Evolutionary conservation across 2,329 filamentous ascomycete genomes (phyloP), one percentile per base, ranked within the genome.

Genomic region (Verticillium tricorpus): DNA sequence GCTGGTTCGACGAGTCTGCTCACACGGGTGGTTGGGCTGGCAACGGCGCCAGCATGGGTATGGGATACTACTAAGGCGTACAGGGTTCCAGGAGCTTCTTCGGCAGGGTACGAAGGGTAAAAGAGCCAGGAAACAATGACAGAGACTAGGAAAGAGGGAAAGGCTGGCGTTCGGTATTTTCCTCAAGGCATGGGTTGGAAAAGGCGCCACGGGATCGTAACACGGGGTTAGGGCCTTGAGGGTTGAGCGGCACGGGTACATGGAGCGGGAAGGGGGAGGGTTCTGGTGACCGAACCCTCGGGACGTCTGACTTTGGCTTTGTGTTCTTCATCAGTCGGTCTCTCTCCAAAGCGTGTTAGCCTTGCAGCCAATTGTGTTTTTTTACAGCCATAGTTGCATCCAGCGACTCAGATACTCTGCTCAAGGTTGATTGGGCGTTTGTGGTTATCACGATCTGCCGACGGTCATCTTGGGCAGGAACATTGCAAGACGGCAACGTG

Each of bases 1-100:
- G 62, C 52, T 65, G 64, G 64, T 65, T 64, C 61, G 64, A 64
- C 22, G 64, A 61, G 25, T 28, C 59, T 2, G 60, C 64, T 2
- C 62, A 65, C 34, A 56, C 58, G 15, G 63, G 59, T 2, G 59
- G 57, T 57, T 64, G 64, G 62, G 64, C 59, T 19, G 61, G 60
- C 34, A 64, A 65, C 12, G 64, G 64, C 9, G 62, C 50, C n/a
- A 45, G 58, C 2, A 55, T 59, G 54, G 31, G 45, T 1, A 52
- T 52, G 45, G 45, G 45, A 5, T 52, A 52, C 9, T 52, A 52
- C 19, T 52, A 14, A 14, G 45, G 8, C 8, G 45, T 3, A 11
- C 37, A 12, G 37, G 45, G 19, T 9, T 52, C 19, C 14, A 45
- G 17, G 39, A n/a, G 8, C 15, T n/a, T 45, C 39, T 14, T 19